phyloP scores from a whole-genome alignment of 2,329 filamentous ascomycete genomes.

The Aspergillus nomiae region DNA sequence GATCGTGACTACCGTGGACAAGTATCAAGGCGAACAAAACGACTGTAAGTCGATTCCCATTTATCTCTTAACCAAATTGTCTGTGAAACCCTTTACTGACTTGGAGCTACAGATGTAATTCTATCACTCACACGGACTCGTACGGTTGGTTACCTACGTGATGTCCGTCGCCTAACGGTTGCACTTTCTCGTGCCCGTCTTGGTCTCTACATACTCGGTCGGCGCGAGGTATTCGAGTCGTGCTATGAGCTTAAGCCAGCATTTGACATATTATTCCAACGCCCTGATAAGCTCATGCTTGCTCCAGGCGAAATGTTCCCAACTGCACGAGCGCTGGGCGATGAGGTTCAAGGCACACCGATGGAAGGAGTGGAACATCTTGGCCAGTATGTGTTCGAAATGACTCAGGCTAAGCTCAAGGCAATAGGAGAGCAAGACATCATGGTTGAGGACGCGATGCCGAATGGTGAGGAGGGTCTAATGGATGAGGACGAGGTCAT shows the following conservation, averaged over 20 bases:
- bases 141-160: conserved; percentile 86
- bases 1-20: conserved; percentile 92
- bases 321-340: conserved; percentile 56
- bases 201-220: conserved; percentile 88
- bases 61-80: not conserved
- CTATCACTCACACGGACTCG: conserved; percentile 88
- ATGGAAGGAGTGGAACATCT: conserved; percentile 95
- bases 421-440: conserved; percentile 53
- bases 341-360: conserved; percentile 56
- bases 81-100: conserved; percentile 16
- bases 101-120: conserved; percentile 72
- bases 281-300: conserved; percentile 79
- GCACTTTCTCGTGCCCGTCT: conserved; percentile 89
- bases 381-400: conserved; percentile 94
- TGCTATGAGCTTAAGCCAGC: conserved; percentile 86
- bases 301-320: conserved; percentile 87
- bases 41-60: conserved; percentile 70
- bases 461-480: conserved; percentile 31
- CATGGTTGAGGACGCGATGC: conserved; percentile 35
- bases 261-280: conserved; percentile 74
- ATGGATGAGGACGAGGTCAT: conserved; percentile 40
- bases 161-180: conserved; percentile 90
- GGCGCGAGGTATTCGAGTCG: conserved; percentile 82
- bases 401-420: conserved; percentile 75
- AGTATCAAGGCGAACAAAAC: conserved; percentile 99